These are phyloP conservation scores for Nicotiana sylvestris DNA, from an alignment of 257 asterid genomes.

Conservation along the genomic window DNA sequence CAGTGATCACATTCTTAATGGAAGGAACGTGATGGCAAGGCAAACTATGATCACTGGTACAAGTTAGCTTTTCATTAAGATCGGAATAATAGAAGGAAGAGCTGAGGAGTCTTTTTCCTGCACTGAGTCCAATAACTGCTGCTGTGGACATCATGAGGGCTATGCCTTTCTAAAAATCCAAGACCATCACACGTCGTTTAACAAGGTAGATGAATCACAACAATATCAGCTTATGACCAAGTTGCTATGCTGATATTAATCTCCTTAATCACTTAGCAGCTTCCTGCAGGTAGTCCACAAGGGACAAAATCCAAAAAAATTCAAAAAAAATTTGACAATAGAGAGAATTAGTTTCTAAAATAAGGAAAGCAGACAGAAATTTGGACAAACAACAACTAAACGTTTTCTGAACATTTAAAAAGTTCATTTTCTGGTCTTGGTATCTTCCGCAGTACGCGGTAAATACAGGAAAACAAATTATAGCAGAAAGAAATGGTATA, in stretches of 20 bases:
- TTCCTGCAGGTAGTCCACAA: neutral
- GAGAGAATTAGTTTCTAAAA: neutral
- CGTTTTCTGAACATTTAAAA: neutral
- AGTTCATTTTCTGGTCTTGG: neutral
- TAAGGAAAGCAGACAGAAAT: neutral
- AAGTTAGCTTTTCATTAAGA: conserved; percentile 50
- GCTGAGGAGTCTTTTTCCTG: conserved; percentile 64
- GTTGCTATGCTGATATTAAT: neutral
- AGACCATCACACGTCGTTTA: conserved; percentile 32
- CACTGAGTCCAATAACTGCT: conserved; percentile 67
- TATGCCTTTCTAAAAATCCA: conserved; percentile 6
- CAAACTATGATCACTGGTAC: conserved; percentile 20
- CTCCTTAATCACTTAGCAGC: neutral
- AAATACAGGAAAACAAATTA: neutral
- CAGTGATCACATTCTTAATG: conserved; percentile 30
- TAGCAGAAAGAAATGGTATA: neutral
- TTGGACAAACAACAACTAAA: neutral
- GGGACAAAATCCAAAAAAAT: neutral
- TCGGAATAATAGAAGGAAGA: conserved; percentile 58
- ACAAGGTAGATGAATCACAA: conserved; percentile 20
- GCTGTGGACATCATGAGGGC: conserved; percentile 62
- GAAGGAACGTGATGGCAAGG: conserved; percentile 30
- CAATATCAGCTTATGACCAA: neutral
- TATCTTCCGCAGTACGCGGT: neutral
- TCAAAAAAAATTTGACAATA: neutral